Evolutionary conservation across 2,329 filamentous ascomycete species (phyloP).

Genomic region (Verticillium nubilum): DNA sequence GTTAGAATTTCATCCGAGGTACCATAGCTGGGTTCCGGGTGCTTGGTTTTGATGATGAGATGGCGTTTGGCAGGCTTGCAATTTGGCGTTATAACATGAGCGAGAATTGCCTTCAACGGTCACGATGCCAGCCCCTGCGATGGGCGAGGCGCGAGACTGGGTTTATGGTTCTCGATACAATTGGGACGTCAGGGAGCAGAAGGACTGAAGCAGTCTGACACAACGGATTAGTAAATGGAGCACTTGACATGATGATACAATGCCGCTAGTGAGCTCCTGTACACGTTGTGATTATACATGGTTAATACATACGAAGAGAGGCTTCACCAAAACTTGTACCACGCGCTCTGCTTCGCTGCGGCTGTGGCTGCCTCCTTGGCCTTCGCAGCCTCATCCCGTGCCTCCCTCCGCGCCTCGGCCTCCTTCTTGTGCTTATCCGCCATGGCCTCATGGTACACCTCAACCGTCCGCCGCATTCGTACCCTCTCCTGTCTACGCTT

Average conservation of each 20-base stretch:
- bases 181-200: background rate
- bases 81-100: background rate
- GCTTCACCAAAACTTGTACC: slow-evolving; percentile 54
- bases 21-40: background rate
- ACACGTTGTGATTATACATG: slow-evolving; percentile 11
- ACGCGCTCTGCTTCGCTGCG: slow-evolving; percentile 29
- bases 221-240: background rate
- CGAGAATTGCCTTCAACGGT: background rate
- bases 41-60: background rate
- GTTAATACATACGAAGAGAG: background rate
- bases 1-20: background rate
- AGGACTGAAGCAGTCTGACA: background rate
- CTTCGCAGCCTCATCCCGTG: slow-evolving; percentile 12
- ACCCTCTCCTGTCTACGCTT: slow-evolving; percentile 68
- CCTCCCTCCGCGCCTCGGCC: slow-evolving; percentile 31
- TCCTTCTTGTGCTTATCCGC: slow-evolving; percentile 36
- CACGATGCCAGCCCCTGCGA: too few species aligned
- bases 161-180: background rate
- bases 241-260: background rate
- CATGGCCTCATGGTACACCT: slow-evolving; percentile 45
- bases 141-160: background rate
- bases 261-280: background rate
- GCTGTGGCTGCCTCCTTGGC: slow-evolving; percentile 26
- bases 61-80: background rate
- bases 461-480: slow-evolving; percentile 80